Evolutionary conservation across 2,329 filamentous ascomycete species (phyloP).

Genomic region (Massarina eburnea): DNA sequence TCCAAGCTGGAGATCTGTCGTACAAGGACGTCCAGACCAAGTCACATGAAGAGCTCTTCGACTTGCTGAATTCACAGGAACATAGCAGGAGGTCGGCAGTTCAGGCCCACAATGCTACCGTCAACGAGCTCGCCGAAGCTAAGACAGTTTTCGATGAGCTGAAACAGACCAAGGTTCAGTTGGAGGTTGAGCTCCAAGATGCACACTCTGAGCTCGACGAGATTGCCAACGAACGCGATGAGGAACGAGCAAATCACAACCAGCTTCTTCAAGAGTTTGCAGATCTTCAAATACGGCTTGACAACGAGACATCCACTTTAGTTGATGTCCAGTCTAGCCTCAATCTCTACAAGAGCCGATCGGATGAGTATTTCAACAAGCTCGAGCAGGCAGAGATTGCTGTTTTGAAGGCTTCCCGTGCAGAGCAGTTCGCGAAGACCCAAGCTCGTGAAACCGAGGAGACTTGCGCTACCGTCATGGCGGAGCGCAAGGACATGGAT

Average conservation of each 20-base stretch:
- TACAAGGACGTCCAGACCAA: constrained; percentile 89
- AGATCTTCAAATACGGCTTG: constrained; percentile 89
- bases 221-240: constrained; percentile 74
- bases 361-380: constrained; percentile 96
- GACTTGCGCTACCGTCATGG: constrained; percentile 84
- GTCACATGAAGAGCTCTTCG: constrained; percentile 91
- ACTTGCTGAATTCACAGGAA: constrained; percentile 90
- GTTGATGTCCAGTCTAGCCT: constrained; percentile 83
- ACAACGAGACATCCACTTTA: constrained; percentile 82
- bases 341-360: constrained; percentile 84
- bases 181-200: constrained; percentile 88
- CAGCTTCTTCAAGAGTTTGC: constrained; percentile 91
- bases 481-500: constrained; percentile 90
- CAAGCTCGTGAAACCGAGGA: constrained; percentile 92
- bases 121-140: constrained; percentile 81
- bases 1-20: constrained; percentile 83
- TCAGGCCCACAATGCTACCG: constrained; percentile 80
- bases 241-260: constrained; percentile 82
- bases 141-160: constrained; percentile 86
- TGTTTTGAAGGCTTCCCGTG: constrained; percentile 85
- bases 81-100: constrained; percentile 80
- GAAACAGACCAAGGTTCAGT: constrained; percentile 73
- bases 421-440: constrained; percentile 90
- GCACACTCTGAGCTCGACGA: constrained; percentile 81
- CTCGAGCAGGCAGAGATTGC: constrained; percentile 96